These are phyloP conservation scores for Malus domestica DNA, from an alignment of 306 rosid species.

Conservation along the genomic window ASM211411v1 NC_041794.1:36096501-36097000, in stretches of 20 bases:
- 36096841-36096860: neutral
- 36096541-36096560: conserved; percentile 14
- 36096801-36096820: neutral
- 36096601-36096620: conserved; percentile 2
- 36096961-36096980: neutral
- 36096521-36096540: neutral
- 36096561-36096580: conserved; percentile 12
- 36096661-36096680: conserved; percentile 26
- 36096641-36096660: neutral
- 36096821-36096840: neutral
- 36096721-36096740: conserved; percentile 14
- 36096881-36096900: no score
- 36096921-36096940: neutral
- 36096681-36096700: conserved; percentile 13
- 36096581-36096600: neutral
- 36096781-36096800: neutral
- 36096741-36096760: neutral
- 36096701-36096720: conserved; percentile 10
- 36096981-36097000: neutral
- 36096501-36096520: conserved; percentile 1
- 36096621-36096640: conserved; percentile 9
- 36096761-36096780: neutral
- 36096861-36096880: fast-evolving
- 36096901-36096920: no score
- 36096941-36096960: neutral